Base-by-base conservation (phyloP, 2,329 filamentous ascomycete genomes). In the Elsinoe arachidis region DNA sequence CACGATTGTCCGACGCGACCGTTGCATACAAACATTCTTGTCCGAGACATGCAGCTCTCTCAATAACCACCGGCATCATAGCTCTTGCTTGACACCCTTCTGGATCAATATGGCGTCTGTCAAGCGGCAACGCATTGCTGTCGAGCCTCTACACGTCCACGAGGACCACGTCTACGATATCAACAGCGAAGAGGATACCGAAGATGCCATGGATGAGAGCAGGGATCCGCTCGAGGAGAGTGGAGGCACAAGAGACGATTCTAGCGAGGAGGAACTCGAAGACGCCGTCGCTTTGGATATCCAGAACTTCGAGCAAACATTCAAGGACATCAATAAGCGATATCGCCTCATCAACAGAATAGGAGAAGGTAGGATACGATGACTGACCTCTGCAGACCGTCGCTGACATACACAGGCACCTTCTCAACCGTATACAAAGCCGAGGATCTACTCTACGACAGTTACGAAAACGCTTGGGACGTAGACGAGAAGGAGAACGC, bases 351-450 rank as follows among this genome's bases (percentile, higher is more conserved):
- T 99, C 69, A 96, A 96, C 73, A 86, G 92, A 61, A 99, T 99
- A 67, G 93, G 93, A 67, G 93, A 99, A 81, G 93, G 90, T 91
- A 73, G 58, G 64, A 60, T 9, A 23, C 10, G 58, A 3, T 44
- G 5, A 9, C 21, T 10, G 17, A 4, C 21, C 11, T 46, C 51
- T 12, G 51, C 44, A 11, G 23, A 33, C 11, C 21, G 49, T 38
- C 7, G 15, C 49, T 56, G 17, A 57, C 26, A 21, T 19, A 6
- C 35, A 7, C 63, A 96, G 90, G 93, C 58, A 99, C 93, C 1
- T 99, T 99, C 70, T 97, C 93, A 0, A 97, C 93, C 1, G 93
- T 99, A 11, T 99, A 99, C 79, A 99, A 99, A 72, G 93, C 95
- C 17, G 90, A 97, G 72, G 93, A 99, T 69, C 75, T 97, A 23